Percentiles rank a stretch among this genome's conserved stretches.
Evolutionary conservation across 306 rosid species (phyloP).

Genomic region (Urtica urens): DNA sequence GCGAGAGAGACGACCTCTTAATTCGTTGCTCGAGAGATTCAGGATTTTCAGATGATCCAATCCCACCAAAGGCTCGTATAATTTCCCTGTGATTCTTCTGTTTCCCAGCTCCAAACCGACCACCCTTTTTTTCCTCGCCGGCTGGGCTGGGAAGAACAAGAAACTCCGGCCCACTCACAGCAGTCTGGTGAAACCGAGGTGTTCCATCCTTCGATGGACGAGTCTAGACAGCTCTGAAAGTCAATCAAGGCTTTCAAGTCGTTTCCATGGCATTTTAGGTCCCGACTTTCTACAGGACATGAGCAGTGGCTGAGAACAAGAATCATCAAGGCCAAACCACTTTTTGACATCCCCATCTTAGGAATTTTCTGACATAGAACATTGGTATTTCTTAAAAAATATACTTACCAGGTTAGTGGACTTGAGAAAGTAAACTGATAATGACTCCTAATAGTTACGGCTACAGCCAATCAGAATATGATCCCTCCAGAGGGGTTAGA

Average conservation of each 20-base stretch:
- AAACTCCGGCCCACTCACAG: conserved; percentile 22
- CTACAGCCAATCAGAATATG: no score
- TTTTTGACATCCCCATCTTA: not conserved
- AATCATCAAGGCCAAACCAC: not conserved
- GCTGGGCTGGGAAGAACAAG: conserved; percentile 7
- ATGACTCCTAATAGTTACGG: no score
- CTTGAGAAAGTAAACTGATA: no score
- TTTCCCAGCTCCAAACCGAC: conserved; percentile 14
- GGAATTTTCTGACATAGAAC: no score
- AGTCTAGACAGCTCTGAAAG: not conserved
- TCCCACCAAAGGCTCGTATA: conserved; percentile 11
- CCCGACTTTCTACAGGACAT: not conserved
- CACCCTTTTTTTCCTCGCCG: no score
- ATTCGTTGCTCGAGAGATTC: conserved; percentile 17
- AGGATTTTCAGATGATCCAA: conserved; percentile 16
- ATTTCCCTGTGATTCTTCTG: not conserved
- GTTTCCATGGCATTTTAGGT: conserved; percentile 7
- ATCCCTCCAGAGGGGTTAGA: no score
- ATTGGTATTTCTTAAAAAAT: no score
- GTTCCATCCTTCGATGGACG: conserved; percentile 12
- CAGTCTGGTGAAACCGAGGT: conserved; percentile 3
- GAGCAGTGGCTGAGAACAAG: not conserved
- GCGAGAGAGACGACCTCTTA: not conserved
- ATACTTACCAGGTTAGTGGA: no score
- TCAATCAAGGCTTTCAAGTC: conserved; percentile 9